phyloP scores from a whole-genome alignment of 1,139 yeast genomes.

The Casaregolazyma suthepensis region DNA sequence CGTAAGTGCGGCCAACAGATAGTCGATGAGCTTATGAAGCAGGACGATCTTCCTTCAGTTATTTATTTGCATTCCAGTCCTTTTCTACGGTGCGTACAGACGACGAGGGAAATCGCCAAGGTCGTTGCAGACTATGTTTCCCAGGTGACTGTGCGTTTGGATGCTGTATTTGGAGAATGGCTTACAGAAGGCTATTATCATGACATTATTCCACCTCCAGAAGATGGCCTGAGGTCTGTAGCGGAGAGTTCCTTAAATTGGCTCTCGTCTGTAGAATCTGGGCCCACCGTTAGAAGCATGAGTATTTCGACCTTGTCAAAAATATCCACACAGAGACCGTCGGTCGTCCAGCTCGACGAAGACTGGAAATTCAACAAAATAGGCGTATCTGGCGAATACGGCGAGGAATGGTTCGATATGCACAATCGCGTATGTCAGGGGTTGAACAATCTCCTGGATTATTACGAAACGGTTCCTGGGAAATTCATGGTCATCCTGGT shows the following conservation, averaged over 20 bases:
- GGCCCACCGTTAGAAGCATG: slow-evolving; percentile 1
- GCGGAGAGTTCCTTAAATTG: slow-evolving; percentile 25
- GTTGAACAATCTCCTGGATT: slow-evolving; percentile 22
- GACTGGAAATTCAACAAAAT: slow-evolving; percentile 28
- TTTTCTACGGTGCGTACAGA: slow-evolving; percentile 36
- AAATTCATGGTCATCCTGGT: slow-evolving; percentile 29
- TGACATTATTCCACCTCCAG: slow-evolving; percentile 33
- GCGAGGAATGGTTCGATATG: slow-evolving; percentile 36
- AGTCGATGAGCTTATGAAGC: slow-evolving; percentile 8
- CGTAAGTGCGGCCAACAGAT: slow-evolving; percentile 16
- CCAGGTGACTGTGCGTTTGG: slow-evolving; percentile 25
- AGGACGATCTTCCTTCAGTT: slow-evolving; percentile 2
- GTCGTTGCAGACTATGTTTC: slow-evolving; percentile 11
- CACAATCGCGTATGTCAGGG: slow-evolving; percentile 31
- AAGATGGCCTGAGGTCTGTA: slow-evolving; percentile 29
- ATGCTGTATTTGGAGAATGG: slow-evolving; percentile 38
- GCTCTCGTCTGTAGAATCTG: slow-evolving; percentile 11
- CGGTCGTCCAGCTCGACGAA: slow-evolving; percentile 11
- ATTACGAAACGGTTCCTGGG: slow-evolving; percentile 17
- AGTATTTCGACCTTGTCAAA: slow-evolving; percentile 1
- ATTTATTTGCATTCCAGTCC: slow-evolving; percentile 34
- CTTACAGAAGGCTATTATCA: slow-evolving; percentile 35
- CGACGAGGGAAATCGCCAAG: slow-evolving; percentile 30
- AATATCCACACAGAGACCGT: neutral
- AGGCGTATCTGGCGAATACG: slow-evolving; percentile 34